Evolutionary conservation across 768 basidiomycete genomes (phyloP).

Genomic region (Leccinum subtestaceum): DNA sequence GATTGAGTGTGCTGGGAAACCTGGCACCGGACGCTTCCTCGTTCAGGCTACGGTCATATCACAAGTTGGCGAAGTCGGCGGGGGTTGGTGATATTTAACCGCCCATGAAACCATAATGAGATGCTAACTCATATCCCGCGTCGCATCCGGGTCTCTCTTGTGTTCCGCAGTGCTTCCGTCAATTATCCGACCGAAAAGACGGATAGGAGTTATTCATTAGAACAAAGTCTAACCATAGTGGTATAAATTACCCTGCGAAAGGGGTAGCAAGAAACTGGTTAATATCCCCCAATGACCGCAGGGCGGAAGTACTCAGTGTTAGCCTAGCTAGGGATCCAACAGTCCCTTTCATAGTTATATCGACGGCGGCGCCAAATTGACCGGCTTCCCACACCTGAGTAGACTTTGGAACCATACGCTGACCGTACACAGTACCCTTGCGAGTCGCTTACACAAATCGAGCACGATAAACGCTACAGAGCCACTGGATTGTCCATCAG

Average conservation of each 20-base stretch:
- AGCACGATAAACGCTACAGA: neutral
- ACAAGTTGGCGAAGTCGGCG: neutral
- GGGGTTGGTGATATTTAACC: neutral
- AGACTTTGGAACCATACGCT: neutral
- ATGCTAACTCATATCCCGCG: neutral
- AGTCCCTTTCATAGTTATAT: neutral
- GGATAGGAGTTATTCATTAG: neutral
- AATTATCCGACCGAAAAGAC: neutral
- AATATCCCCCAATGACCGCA: neutral
- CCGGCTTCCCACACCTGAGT: neutral
- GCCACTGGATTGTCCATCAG: neutral
- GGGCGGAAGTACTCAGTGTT: neutral
- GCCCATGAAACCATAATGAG: slow-evolving; percentile 2
- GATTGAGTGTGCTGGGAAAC: neutral
- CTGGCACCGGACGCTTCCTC: neutral
- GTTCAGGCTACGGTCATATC: neutral
- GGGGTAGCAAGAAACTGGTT: neutral
- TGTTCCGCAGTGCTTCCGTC: neutral
- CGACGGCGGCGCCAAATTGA: neutral
- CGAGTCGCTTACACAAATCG: neutral
- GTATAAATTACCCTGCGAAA: neutral
- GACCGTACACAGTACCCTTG: neutral
- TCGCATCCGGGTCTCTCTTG: neutral
- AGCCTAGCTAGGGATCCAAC: neutral
- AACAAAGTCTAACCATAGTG: neutral